These are phyloP conservation scores for Plasmodium coatneyi DNA, from an alignment of 169 alveolate genomes.

Conservation along the genomic window DNA sequence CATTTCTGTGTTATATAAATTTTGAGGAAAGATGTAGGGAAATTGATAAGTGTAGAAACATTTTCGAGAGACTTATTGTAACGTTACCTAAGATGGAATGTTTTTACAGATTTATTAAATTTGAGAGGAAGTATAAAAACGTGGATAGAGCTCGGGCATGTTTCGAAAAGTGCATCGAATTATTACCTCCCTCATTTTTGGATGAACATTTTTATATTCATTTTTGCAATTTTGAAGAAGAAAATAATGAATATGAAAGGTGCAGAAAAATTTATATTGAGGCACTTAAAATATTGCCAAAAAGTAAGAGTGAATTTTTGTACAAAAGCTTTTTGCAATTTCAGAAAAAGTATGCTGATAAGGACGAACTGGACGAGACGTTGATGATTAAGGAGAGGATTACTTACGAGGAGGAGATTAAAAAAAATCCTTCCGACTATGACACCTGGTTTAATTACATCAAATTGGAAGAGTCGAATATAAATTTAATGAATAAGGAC, in stretches of 20 bases:
- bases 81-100: slow-evolving; percentile 91
- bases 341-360: slow-evolving; percentile 94
- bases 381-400: slow-evolving; percentile 86
- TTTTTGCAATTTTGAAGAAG: slow-evolving; percentile 95
- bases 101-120: slow-evolving; percentile 95
- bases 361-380: slow-evolving; percentile 92
- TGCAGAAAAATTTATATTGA: slow-evolving; percentile 94
- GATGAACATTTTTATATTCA: slow-evolving; percentile 94
- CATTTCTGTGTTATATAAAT: slow-evolving; percentile 96
- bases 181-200: slow-evolving; percentile 92
- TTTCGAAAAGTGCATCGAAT: slow-evolving; percentile 88
- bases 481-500: slow-evolving; percentile 75
- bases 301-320: slow-evolving; percentile 90
- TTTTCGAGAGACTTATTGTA: slow-evolving; percentile 92
- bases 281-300: slow-evolving; percentile 93
- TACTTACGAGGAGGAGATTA: slow-evolving; percentile 87
- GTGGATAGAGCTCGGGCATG: slow-evolving; percentile 90
- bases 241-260: slow-evolving; percentile 91
- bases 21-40: slow-evolving; percentile 99
- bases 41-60: slow-evolving; percentile 92
- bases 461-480: slow-evolving; percentile 93
- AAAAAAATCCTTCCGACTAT: slow-evolving; percentile 90
- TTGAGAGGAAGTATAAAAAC: slow-evolving; percentile 94
- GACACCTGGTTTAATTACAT: slow-evolving; percentile 97
- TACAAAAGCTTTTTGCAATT: slow-evolving; percentile 91